Percentiles rank a stretch among this genome's conserved stretches.
Conservation (phyloP, 2,329 filamentous ascomycete species). For the Colletotrichum sp. region DNA sequence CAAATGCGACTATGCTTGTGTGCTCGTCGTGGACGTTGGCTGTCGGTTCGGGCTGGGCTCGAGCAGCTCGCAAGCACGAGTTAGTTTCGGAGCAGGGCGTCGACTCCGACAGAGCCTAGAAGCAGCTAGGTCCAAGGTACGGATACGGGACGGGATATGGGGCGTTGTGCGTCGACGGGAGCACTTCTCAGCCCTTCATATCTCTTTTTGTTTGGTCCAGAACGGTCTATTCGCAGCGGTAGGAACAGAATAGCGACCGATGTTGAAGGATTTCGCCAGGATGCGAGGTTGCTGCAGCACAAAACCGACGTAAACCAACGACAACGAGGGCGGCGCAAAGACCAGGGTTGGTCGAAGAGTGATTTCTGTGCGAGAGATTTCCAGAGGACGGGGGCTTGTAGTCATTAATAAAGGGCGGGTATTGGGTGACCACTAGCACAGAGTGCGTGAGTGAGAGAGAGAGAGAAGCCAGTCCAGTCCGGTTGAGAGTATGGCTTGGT, state of each 20-base stretch:
- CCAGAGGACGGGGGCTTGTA: not conserved
- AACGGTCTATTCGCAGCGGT: not conserved
- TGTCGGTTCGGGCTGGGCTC: not conserved
- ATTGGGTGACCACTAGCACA: not conserved
- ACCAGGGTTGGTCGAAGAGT: not conserved
- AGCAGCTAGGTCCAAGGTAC: not conserved
- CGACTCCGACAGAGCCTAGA: conserved; percentile 3
- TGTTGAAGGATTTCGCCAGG: not conserved
- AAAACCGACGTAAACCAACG: not conserved
- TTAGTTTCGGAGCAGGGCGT: not conserved
- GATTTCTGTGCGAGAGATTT: not conserved
- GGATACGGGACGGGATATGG: not conserved
- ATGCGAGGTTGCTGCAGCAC: not conserved
- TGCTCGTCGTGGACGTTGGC: not conserved
- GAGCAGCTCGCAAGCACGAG: not conserved
- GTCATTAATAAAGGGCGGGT: conserved; percentile 7
- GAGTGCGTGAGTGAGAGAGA: not conserved
- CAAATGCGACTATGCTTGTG: not conserved
- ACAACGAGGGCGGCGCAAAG: not conserved
- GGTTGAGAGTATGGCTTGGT: not conserved
- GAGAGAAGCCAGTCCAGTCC: not conserved
- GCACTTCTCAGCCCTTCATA: not conserved
- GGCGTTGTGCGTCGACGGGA: conserved; percentile 5
- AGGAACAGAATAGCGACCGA: not conserved
- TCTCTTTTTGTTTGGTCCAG: not conserved